Evolutionary conservation across 495 filamentous ascomycete genomes (phyloP).

Genomic region (Neurospora intermedia): DNA sequence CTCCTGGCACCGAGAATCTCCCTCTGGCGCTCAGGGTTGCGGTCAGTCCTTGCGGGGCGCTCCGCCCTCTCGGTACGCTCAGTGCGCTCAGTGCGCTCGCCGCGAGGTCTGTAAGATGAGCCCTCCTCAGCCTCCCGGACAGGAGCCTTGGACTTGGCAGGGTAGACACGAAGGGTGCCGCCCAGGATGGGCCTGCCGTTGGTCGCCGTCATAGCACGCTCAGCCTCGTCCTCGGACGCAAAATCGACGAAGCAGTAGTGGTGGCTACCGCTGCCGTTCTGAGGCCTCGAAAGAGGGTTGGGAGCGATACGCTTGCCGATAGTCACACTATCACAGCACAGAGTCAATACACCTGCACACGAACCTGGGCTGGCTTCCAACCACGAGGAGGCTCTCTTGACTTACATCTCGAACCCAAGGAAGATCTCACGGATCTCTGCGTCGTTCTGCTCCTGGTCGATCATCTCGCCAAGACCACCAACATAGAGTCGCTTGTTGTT

Average conservation of each 20-base stretch:
- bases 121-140: background rate
- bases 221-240: constrained; percentile 41
- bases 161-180: constrained; percentile 11
- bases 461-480: constrained; percentile 49
- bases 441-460: constrained; percentile 43
- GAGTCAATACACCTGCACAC: background rate
- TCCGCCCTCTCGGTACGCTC: constrained; percentile 1
- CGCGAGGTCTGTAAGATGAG: background rate
- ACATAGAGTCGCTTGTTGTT: constrained; percentile 50
- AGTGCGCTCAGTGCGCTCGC: background rate
- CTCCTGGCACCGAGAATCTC: constrained; percentile 10
- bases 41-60: constrained; percentile 6
- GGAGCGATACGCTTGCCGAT: constrained; percentile 56
- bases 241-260: constrained; percentile 64
- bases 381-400: background rate
- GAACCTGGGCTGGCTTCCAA: constrained; percentile 7
- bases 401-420: constrained; percentile 41
- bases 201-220: constrained; percentile 25
- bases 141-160: constrained; percentile 7
- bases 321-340: constrained; percentile 27
- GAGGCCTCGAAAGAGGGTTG: constrained; percentile 39
- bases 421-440: constrained; percentile 49
- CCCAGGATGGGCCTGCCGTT: constrained; percentile 17
- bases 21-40: constrained; percentile 3
- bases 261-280: constrained; percentile 39